Base-by-base conservation (phyloP, 2,329 filamentous ascomycete species). In the Cytospora chrysosperma region DNA sequence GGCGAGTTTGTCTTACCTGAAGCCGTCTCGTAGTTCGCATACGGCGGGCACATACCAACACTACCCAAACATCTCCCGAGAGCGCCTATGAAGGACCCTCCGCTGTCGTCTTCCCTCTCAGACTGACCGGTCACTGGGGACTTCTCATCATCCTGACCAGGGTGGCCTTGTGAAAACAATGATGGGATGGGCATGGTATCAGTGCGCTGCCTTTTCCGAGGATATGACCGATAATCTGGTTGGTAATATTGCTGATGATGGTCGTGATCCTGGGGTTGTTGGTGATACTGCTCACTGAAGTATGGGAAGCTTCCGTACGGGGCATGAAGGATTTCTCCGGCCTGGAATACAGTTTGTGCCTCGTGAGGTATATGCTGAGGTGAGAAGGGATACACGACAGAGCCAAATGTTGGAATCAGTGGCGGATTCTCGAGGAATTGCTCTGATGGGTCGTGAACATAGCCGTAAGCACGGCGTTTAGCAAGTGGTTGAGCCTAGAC, bases 381-480 rank as follows among this genome's bases (percentile, higher is more conserved):
- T 61, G 68, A 58, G 70, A 70, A 65, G 63, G 68, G 61, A 57
- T 67, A 69, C 65, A 69, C 67, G 63, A 64, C 37, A 28, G 59
- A 52, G 28, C 27, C 37, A 13, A 61, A 64, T 6, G 63, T n/a
- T n/a, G 59, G 21, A 15, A 56, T 43, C 32, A 61, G 26, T 13
- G 71, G 68, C 62, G 69, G 66, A 70, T 70, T 71, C 69, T 77
- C 75, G 69, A 74, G 68, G 65, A 70, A 72, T 68, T 72, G 69
- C 72, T 74, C 75, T 67, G 69, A 68, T 73, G 74, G 70, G 68
- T 72, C 69, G 69, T 76, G 75, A 65, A 75, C 76, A 63, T 74
- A 72, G 71, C 72, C 73, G 70, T 76, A 75, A 68, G 75, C 74
- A 73, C 78, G 76, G 64, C 79, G 78, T 73, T 78, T 80, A 73